Base-by-base conservation (phyloP, 2,329 filamentous ascomycete genomes). In the Thelonectria discophora region DNA sequence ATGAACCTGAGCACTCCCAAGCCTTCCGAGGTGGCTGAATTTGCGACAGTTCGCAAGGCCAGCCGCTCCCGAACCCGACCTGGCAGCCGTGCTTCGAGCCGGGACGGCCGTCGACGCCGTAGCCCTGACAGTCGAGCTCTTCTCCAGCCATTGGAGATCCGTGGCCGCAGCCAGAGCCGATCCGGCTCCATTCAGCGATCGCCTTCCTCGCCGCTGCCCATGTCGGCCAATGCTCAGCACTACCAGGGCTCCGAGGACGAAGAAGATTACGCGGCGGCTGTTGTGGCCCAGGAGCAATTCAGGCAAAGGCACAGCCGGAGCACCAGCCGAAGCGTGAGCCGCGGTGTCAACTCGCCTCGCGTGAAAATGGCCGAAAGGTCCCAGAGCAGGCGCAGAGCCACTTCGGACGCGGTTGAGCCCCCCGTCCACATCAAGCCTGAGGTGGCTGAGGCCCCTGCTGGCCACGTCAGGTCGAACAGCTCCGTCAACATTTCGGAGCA, bases 121-220 rank as follows among this genome's bases (percentile, higher is more conserved):
- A 87, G 84, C 64, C 78, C 80, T 5, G 83, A 85, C 49, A 75
- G 77, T 53, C 76, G 76, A 8, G 73, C 73, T 50, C 77, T 75
- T 3, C 78, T 77, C 2, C 76, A 77, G 7, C 74, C 79, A 1
- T 71, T 85, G 30, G 82, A 86, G 7, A 75, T 81, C 21, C 85
- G 90, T 51, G 90, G 89, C 2, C 84, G 90, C 65, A 90, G 88
- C 70, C 78, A 83, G 49, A 84, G 83, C 15, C 84, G 88, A 15
- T 82, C 86, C 17, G 84, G 82, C 2, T 86, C 87, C n/a, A 73
- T 78, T 2, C 78, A 84, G 46, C 83, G 88, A 51, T 97, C 93
- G 1, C 93, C 94, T 1, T 90, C 91, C 0, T 94, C 92, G 1
- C 93, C 94, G 1, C 79, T 93, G 20, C 91, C 93, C 4, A 89